phyloP scores from a whole-genome alignment of 164 flowering plant genomes.

The Amborella trichopoda region DNA sequence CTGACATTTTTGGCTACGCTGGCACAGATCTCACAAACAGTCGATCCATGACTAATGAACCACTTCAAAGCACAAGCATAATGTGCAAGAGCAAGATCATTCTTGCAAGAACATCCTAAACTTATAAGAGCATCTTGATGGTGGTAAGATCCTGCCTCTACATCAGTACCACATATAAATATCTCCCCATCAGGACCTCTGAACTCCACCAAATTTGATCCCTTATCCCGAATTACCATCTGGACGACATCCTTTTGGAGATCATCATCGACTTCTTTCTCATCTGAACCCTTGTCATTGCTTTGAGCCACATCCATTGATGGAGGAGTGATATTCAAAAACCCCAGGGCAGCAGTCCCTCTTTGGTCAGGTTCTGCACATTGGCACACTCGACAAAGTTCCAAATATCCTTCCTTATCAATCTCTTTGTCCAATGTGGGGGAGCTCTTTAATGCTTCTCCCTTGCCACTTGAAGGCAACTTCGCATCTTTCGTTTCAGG shows the following conservation, averaged over 20 bases:
- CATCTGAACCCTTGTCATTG: constrained; percentile 9
- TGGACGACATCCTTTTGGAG: neutral
- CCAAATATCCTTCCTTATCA: constrained; percentile 34
- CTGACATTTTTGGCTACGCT: constrained; percentile 55
- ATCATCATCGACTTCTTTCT: neutral
- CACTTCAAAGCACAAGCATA: constrained; percentile 95
- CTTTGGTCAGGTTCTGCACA: constrained; percentile 79
- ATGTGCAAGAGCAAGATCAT: constrained; percentile 77
- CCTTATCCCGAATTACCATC: constrained; percentile 10
- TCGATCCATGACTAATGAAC: constrained; percentile 93
- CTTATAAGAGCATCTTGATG: constrained; percentile 43
- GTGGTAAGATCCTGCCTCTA: constrained; percentile 48
- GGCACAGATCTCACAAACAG: constrained; percentile 88
- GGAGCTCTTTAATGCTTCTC: constrained; percentile 16
- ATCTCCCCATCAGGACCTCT: constrained; percentile 79
- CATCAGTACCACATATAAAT: constrained; percentile 59
- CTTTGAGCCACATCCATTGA: constrained; percentile 13
- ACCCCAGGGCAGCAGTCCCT: constrained; percentile 71
- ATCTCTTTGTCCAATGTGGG: constrained; percentile 21
- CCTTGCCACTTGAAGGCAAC: constrained; percentile 8
- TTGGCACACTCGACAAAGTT: constrained; percentile 86
- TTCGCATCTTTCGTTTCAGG: constrained; percentile 12
- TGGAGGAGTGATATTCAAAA: constrained; percentile 57
- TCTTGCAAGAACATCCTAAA: constrained; percentile 93
- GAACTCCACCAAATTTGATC: constrained; percentile 43